These are phyloP conservation scores for Yamadazyma spencermartinsiae DNA, from an alignment of 1,139 yeast species.

Conservation along the genomic window DNA sequence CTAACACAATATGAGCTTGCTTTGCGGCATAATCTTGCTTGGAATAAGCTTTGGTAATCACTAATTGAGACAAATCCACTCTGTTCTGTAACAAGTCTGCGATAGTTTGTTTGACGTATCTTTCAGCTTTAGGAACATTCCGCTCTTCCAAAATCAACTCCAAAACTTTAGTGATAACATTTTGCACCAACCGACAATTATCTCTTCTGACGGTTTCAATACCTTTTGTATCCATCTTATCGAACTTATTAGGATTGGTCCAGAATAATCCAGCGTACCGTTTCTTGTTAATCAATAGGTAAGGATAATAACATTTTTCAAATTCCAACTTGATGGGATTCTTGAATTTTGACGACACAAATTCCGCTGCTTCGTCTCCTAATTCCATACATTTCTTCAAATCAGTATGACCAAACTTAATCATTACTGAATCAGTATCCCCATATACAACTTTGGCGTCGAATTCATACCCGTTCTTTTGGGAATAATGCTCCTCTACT, in stretches of 20 bases:
- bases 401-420: conserved; percentile 88
- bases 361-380: conserved; percentile 93
- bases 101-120: conserved; percentile 81
- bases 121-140: conserved; percentile 85
- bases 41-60: conserved; percentile 90
- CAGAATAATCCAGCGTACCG: conserved; percentile 97
- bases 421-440: conserved; percentile 99
- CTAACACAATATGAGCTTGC: conserved; percentile 95
- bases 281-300: conserved; percentile 88
- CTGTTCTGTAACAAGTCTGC: conserved; percentile 89
- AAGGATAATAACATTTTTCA: conserved; percentile 96
- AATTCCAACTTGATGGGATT: conserved; percentile 93
- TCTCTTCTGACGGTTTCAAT: conserved; percentile 98
- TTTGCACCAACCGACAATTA: conserved; percentile 91
- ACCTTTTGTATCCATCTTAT: conserved; percentile 98
- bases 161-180: conserved; percentile 89
- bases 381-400: conserved; percentile 81
- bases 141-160: conserved; percentile 85
- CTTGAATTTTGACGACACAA: conserved; percentile 74
- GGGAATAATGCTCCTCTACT: conserved; percentile 77
- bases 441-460: conserved; percentile 95
- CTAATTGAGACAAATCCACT: conserved; percentile 89
- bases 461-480: conserved; percentile 74
- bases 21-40: conserved; percentile 90
- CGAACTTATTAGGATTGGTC: conserved; percentile 88